Evolutionary conservation across 441 rosid genomes (phyloP).

Genomic region (Dalechampia spathulata): DNA sequence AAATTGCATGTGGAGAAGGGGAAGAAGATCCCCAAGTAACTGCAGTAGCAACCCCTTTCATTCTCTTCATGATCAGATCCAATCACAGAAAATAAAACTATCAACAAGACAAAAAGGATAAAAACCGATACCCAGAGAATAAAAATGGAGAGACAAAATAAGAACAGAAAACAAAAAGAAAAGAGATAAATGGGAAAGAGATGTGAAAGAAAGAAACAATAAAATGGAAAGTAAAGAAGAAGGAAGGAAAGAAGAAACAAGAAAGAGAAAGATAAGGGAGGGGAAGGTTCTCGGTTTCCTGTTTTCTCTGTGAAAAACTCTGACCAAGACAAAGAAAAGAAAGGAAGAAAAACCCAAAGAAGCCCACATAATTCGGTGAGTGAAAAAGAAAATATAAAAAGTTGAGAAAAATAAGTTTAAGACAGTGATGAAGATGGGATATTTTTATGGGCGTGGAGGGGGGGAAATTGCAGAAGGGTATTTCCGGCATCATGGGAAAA

Average conservation of each 20-base stretch:
- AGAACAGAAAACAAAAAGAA: background rate
- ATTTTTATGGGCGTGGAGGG: background rate
- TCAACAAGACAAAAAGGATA: background rate
- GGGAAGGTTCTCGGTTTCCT: slow-evolving; percentile 51
- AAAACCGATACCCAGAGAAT: slow-evolving; percentile 3
- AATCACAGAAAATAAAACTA: slow-evolving; percentile 13
- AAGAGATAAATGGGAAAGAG: slow-evolving; percentile 6
- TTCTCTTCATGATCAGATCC: slow-evolving; percentile 51
- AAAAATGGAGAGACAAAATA: slow-evolving; percentile 7
- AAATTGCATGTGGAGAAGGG: slow-evolving; percentile 24
- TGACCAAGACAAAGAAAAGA: slow-evolving; percentile 77
- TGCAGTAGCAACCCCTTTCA: slow-evolving; percentile 30
- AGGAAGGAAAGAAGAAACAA: slow-evolving; percentile 10
- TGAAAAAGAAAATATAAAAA: slow-evolving; percentile 22
- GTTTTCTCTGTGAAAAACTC: slow-evolving; percentile 57
- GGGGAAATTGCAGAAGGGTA: slow-evolving; percentile 71
- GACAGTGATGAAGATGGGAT: slow-evolving; percentile 71
- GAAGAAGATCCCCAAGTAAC: slow-evolving; percentile 18
- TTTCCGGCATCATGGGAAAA: slow-evolving; percentile 23
- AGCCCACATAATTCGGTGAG: slow-evolving; percentile 78
- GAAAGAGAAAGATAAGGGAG: slow-evolving; percentile 16
- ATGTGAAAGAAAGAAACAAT: slow-evolving; percentile 5
- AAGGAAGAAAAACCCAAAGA: slow-evolving; percentile 76
- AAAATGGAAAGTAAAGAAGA: slow-evolving; percentile 14
- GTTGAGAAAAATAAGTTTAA: slow-evolving; percentile 31